These are phyloP conservation scores for Nicotiana undulata DNA, from an alignment of 257 asterid species.

Conservation along the genomic window DNA sequence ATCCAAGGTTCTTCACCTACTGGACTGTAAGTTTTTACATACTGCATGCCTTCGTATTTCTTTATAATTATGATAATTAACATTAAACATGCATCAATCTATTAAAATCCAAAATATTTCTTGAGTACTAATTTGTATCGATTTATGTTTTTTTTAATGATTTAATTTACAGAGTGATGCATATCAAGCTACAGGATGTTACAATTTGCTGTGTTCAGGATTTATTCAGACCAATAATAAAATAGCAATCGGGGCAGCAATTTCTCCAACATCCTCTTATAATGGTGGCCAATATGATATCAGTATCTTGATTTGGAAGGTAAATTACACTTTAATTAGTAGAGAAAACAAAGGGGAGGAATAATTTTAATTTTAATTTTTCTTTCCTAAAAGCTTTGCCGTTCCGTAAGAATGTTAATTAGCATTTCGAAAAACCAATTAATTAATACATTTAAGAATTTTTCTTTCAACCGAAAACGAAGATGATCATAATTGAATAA, in stretches of 20 bases:
- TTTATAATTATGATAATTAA: background rate
- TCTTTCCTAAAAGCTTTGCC: background rate
- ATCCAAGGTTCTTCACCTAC: slow-evolving; percentile 84
- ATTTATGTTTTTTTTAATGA: background rate
- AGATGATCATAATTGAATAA: background rate
- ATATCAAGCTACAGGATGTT: slow-evolving; percentile 87
- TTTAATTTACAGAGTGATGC: slow-evolving; percentile 65
- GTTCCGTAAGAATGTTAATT: background rate
- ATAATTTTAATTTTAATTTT: too few species aligned
- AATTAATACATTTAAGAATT: background rate
- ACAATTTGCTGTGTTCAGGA: slow-evolving; percentile 88
- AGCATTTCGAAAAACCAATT: background rate
- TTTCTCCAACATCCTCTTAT: slow-evolving; percentile 76
- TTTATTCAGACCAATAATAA: slow-evolving; percentile 76
- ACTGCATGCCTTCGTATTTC: background rate
- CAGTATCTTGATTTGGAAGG: slow-evolving; percentile 87
- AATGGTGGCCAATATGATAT: slow-evolving; percentile 82
- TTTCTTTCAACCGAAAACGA: background rate
- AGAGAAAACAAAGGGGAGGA: background rate
- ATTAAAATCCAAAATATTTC: background rate
- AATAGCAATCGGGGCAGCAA: slow-evolving; percentile 90
- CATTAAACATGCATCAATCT: background rate
- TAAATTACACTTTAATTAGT: slow-evolving; percentile 20
- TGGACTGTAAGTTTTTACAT: slow-evolving; percentile 68
- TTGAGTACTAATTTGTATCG: background rate